Evolutionary conservation across 225 moss, liverwort and hornwort genomes (phyloP), one percentile per base, ranked within the genome.

Genomic region (Anthoceros angustus): DNA sequence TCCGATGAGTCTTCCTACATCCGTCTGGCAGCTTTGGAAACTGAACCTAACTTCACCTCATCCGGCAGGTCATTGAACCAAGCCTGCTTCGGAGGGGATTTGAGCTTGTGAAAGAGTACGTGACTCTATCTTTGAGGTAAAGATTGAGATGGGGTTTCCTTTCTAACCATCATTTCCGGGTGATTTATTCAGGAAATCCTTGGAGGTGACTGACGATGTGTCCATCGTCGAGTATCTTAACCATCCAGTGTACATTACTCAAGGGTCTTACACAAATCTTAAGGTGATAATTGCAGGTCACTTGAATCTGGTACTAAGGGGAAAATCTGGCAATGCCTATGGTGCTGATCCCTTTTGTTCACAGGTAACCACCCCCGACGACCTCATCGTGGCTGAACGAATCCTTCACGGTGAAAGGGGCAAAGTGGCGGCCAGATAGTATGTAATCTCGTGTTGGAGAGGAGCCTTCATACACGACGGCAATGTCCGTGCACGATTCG

Each of bases 151-250:
- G 41, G 40, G 43, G 12, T 40, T 39, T 41, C 41, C 11, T 2
- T 8, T 40, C 45, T 24, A 66, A 66, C 42, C 43, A 5, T n/a
- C n/a, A n/a, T n/a, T n/a, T n/a, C n/a, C n/a, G n/a, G n/a, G n/a
- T 14, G 65, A 40, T 12, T 0, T 8, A 12, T n/a, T 24, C 82
- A 92, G 86, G 74, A 82, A 93, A 50, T 69, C 70, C 62, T 78
- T 84, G 12, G 80, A 87, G 72, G 85, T 89, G 70, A 93, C 87
- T 21, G 93, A 89, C 41, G 89, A 89, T 71, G 89, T 89, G 16
- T 89, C 93, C 7, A 86, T 89, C 61, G 89, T 87, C 62, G 87
- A 93, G 80, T 85, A 93, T 55, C 74, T 93, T 68, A 87, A 93
- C 70, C 89, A 89, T 73, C 85, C 79, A 2, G 93, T 89, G 41